Conservation (phyloP, 768 basidiomycete genomes). For the Phaffia tasmanica region DNA sequence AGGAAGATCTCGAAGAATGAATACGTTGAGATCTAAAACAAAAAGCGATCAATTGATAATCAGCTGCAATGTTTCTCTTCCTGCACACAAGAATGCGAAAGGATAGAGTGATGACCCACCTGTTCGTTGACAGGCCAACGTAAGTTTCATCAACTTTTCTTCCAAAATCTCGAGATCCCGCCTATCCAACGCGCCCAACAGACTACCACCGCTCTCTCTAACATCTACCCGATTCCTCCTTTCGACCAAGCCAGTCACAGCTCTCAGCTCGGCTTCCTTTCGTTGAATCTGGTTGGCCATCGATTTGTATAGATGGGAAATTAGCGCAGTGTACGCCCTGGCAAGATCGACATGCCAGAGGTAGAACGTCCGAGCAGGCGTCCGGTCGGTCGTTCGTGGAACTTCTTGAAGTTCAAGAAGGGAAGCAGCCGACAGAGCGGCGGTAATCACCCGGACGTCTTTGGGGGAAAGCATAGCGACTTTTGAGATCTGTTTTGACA, state of each 20-base stretch:
- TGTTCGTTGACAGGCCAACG: conserved; percentile 68
- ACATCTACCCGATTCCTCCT: conserved; percentile 76
- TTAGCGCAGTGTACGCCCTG: conserved; percentile 66
- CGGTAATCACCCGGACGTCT: conserved; percentile 68
- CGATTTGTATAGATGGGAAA: conserved; percentile 75
- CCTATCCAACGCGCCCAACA: conserved; percentile 64
- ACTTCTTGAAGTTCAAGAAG: conserved; percentile 87
- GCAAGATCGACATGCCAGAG: conserved; percentile 87
- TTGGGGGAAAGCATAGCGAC: conserved; percentile 83
- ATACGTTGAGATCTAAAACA: conserved; percentile 60
- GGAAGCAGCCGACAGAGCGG: conserved; percentile 65
- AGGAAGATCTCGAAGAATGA: conserved; percentile 70
- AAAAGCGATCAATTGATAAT: background rate
- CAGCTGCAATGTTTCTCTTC: background rate
- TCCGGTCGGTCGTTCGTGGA: conserved; percentile 77
- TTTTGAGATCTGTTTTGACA: conserved; percentile 61
- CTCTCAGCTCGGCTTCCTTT: conserved; percentile 60
- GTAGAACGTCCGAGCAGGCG: conserved; percentile 78
- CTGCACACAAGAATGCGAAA: background rate
- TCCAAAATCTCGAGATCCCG: conserved; percentile 65
- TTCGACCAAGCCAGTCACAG: conserved; percentile 60
- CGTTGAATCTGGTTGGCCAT: conserved; percentile 72
- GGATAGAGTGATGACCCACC: conserved; percentile 1
- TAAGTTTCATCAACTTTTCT: conserved; percentile 58
- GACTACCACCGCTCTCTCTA: conserved; percentile 52